Evolutionary conservation across 2,329 filamentous ascomycete species (phyloP), one percentile per base, ranked within the genome.

Genomic region (Xylariaceae sp.): DNA sequence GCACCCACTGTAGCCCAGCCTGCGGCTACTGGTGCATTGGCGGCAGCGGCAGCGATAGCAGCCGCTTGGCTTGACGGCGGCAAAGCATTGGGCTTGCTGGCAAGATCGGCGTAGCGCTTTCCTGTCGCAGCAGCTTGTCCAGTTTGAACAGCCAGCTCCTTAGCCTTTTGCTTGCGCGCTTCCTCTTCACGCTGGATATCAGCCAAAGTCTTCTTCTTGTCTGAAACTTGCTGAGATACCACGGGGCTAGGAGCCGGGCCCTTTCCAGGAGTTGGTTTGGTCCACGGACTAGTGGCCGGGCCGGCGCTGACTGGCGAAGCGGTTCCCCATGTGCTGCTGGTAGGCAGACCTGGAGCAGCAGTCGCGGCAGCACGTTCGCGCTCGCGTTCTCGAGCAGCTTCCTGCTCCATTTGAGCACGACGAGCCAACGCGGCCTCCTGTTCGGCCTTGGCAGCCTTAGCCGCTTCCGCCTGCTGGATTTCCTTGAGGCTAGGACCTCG

Each of bases 111-210:
- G 64, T 97, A 97, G 42, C 91, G 86, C 72, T 97, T 97, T 30
- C 87, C 85, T 9, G 73, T 63, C 32, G 73, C 64, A 15, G 71
- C 62, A 17, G 73, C 66, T 9, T 72, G 63, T 18, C 64, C 60
- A 19, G 71, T 64, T 53, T 79, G 78, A 3, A 65, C 63, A 3
- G 73, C 66, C 6, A 64, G 54, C 36, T 79, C 72, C 50, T 66
- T 71, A 2, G 81, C 78, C 62, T 85, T 88, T 56, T 85, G 83
- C 74, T 98, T 98, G 50, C 87, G 83, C 15, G 78, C 76, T 61
- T 97, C 93, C 60, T 98, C 93, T 67, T 98, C 93, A 49, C 90
- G 90, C 63, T 97, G 93, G 44, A 98, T 97, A 53, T 97, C 91
- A 18, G 89, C 88, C 34, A 97, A 73, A 0, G 89, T 95, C 77